Conservation (phyloP, 257 asterid genomes). For the Misopates orontium region DNA sequence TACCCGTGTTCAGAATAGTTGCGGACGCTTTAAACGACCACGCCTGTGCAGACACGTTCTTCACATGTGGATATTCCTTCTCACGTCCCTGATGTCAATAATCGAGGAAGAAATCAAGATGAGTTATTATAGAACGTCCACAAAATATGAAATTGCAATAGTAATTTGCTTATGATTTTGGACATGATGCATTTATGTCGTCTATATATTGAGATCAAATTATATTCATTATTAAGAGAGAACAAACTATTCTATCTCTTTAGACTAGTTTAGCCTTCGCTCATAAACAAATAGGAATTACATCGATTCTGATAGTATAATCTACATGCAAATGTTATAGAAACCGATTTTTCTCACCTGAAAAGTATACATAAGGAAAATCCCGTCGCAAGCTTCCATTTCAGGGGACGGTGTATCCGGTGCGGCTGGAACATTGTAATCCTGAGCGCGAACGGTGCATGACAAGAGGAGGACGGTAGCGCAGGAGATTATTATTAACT, state of each 20-base stretch:
- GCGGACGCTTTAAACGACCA: constrained; percentile 69
- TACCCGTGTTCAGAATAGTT: constrained; percentile 57
- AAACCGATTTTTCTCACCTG: not conserved
- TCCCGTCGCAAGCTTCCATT: constrained; percentile 60
- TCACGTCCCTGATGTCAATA: constrained; percentile 49
- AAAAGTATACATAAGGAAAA: constrained; percentile 57
- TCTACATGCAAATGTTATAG: too few species aligned
- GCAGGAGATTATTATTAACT: not conserved
- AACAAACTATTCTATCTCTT: too few species aligned
- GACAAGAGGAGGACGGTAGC: constrained; percentile 25
- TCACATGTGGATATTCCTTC: constrained; percentile 67
- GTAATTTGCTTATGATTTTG: too few species aligned
- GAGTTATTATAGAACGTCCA: too few species aligned
- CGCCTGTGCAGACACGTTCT: constrained; percentile 77
- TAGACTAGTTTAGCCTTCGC: too few species aligned
- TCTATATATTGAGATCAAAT: too few species aligned
- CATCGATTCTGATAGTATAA: too few species aligned
- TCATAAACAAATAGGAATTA: too few species aligned
- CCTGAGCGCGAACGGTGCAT: constrained; percentile 44
- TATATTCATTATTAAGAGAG: too few species aligned
- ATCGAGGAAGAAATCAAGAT: too few species aligned
- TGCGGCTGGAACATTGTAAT: constrained; percentile 35
- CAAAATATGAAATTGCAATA: too few species aligned
- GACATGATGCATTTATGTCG: too few species aligned
- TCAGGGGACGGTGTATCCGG: constrained; percentile 49